Conservation (phyloP, 371 early-diverging fungal genomes). For the Apophysomyces trapeziformis region DNA sequence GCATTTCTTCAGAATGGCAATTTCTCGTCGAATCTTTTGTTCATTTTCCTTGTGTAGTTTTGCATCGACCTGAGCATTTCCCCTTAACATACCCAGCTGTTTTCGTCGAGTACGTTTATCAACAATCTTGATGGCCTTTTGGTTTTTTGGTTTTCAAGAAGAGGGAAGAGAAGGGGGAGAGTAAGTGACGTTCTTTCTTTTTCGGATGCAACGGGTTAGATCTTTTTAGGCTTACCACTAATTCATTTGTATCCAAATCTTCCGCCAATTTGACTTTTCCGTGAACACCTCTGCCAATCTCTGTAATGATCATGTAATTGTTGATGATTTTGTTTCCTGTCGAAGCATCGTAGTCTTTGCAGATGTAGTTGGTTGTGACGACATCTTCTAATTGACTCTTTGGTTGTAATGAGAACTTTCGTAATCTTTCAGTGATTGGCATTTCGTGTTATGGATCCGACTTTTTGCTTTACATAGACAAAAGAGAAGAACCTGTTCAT, state of each 20-base stretch:
- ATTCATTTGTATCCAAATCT: constrained; percentile 77
- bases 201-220: too few relatives aligned
- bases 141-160: neutral
- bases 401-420: constrained; percentile 7
- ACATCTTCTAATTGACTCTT: constrained; percentile 17
- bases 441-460: neutral
- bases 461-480: neutral
- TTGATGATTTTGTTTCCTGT: constrained; percentile 95
- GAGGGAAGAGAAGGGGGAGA: constrained; percentile 4
- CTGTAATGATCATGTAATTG: constrained; percentile 87
- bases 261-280: constrained; percentile 94
- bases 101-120: constrained; percentile 76
- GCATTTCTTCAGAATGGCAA: constrained; percentile 95
- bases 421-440: constrained; percentile 21
- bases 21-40: constrained; percentile 91
- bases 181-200: neutral
- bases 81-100: constrained; percentile 57
- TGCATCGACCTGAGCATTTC: constrained; percentile 28
- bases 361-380: constrained; percentile 68
- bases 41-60: constrained; percentile 59
- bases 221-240: constrained; percentile 59
- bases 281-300: constrained; percentile 95
- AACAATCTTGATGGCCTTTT: constrained; percentile 85
- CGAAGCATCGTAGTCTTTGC: constrained; percentile 77
- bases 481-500: neutral